Conservation (phyloP, 2,329 filamentous ascomycete species). For the Scedosporium apiospermum region DNA sequence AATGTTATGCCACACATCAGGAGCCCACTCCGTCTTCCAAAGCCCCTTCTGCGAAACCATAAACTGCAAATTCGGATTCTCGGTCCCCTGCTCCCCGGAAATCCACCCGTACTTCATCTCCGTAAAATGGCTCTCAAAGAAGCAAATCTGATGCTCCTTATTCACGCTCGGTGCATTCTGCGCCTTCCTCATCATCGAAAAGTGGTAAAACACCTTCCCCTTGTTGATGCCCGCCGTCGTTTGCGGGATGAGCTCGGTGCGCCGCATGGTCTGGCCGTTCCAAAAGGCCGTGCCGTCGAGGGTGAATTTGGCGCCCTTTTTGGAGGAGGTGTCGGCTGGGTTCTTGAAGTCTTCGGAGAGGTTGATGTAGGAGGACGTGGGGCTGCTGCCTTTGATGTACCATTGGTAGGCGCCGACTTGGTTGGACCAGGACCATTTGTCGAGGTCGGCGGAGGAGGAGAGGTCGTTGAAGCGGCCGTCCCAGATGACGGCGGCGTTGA, state of each 20-base stretch:
- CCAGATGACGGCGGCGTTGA: constrained; percentile 37
- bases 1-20: constrained; percentile 65
- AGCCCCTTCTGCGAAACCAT: constrained; percentile 49
- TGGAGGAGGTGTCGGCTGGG: constrained; percentile 49
- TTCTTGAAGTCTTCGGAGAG: constrained; percentile 54
- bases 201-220: constrained; percentile 65
- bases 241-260: constrained; percentile 66
- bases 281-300: constrained; percentile 56
- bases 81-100: constrained; percentile 31
- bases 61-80: constrained; percentile 51
- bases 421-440: constrained; percentile 57
- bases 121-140: constrained; percentile 64
- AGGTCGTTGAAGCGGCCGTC: constrained; percentile 58
- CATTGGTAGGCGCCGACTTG: constrained; percentile 64
- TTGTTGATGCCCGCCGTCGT: constrained; percentile 53
- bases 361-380: constrained; percentile 50
- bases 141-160: constrained; percentile 57
- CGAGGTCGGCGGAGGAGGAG: constrained; percentile 41
- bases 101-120: constrained; percentile 63
- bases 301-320: constrained; percentile 59
- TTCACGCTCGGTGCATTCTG: constrained; percentile 51
- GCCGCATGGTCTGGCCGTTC: constrained; percentile 64
- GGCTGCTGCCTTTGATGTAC: constrained; percentile 59
- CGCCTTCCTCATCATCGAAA: constrained; percentile 51
- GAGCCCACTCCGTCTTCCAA: constrained; percentile 52